Evolutionary conservation across 1,139 yeast species (phyloP).

Genomic region (Kodamaea sp.): DNA sequence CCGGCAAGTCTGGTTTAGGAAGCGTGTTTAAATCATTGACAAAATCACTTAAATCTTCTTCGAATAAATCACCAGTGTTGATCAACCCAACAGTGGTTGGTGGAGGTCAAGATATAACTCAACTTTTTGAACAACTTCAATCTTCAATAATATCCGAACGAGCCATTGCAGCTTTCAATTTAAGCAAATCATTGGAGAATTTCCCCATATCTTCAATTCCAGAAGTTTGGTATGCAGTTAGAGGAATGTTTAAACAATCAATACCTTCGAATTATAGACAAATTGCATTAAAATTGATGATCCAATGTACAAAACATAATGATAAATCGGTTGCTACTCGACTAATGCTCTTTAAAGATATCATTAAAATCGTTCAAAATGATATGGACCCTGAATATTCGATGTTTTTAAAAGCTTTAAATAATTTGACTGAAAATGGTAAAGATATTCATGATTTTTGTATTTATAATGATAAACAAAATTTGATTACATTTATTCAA

Average conservation of each 20-base stretch:
- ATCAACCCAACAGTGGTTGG: conserved; percentile 63
- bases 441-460: conserved; percentile 56
- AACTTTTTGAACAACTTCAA: conserved; percentile 37
- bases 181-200: conserved; percentile 49
- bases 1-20: conserved; percentile 37
- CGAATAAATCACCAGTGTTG: conserved; percentile 35
- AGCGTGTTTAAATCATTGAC: conserved; percentile 55
- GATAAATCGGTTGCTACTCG: conserved; percentile 45
- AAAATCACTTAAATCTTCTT: conserved; percentile 42
- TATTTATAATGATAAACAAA: conserved; percentile 40
- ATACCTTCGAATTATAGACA: conserved; percentile 45
- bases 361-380: conserved; percentile 29
- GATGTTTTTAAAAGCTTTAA: conserved; percentile 50
- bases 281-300: conserved; percentile 52
- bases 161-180: conserved; percentile 48
- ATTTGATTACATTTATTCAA: conserved; percentile 39
- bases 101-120: conserved; percentile 51
- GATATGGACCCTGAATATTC: conserved; percentile 51
- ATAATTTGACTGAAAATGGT: conserved; percentile 57
- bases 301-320: conserved; percentile 54
- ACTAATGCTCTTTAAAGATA: conserved; percentile 57
- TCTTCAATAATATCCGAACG: conserved; percentile 41
- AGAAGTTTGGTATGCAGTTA: conserved; percentile 72
- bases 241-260: conserved; percentile 46
- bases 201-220: conserved; percentile 59